Evolutionary conservation across 176 grass and related monocot genomes (phyloP).

Genomic region (Rhipidocladum racemiflorum): DNA sequence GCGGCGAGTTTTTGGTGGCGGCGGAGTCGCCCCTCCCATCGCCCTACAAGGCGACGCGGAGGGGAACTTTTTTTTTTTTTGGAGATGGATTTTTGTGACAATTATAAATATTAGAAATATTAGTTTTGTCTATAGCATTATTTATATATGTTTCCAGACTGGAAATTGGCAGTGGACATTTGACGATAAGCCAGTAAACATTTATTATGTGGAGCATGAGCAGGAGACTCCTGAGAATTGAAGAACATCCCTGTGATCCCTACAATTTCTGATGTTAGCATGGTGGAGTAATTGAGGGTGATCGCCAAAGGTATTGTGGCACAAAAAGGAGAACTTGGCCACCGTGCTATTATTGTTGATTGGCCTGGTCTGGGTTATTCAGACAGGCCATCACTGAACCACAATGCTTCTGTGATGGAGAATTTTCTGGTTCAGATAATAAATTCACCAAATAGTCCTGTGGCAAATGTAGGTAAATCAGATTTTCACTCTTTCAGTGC

Average conservation of each 20-base stretch:
- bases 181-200: conserved; percentile 55
- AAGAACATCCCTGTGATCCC: conserved; percentile 93
- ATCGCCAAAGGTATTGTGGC: conserved; percentile 74
- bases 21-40: no score
- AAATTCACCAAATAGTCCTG: conserved; percentile 70
- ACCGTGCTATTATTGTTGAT: conserved; percentile 85
- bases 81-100: no score
- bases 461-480: conserved; percentile 68
- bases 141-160: conserved; percentile 50
- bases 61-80: no score
- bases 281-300: conserved; percentile 82
- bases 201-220: conserved; percentile 79
- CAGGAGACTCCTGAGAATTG: conserved; percentile 42
- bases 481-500: conserved; percentile 2
- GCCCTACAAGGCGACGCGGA: no score
- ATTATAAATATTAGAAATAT: no score
- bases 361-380: conserved; percentile 97
- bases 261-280: conserved; percentile 97
- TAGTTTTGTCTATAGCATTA: conserved; percentile 22
- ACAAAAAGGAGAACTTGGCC: conserved; percentile 58
- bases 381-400: conserved; percentile 85
- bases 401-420: conserved; percentile 91
- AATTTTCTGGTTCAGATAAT: conserved; percentile 78
- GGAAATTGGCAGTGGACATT: conserved; percentile 89
- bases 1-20: no score